phyloP scores from a whole-genome alignment of 2,329 filamentous ascomycete species.

The Colletotrichum sp. region DNA sequence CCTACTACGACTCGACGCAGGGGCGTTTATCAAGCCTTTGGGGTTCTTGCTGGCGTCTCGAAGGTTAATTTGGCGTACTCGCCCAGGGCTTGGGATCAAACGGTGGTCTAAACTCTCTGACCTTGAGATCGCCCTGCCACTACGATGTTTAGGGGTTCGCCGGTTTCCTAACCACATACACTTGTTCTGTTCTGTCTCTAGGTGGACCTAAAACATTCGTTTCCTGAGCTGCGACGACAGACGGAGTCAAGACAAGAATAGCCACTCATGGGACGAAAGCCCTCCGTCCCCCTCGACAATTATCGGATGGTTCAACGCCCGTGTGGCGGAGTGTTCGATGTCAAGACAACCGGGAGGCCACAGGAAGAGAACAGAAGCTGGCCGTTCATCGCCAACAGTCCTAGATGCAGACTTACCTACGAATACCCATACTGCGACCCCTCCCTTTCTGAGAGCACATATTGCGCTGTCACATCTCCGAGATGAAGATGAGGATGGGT shows the following conservation, averaged over 20 bases:
- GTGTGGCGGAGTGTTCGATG: not conserved
- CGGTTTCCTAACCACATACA: slow-evolving; percentile 3
- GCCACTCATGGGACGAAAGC: slow-evolving; percentile 13
- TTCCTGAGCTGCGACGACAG: not conserved
- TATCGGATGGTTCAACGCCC: not conserved
- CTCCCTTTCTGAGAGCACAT: not conserved
- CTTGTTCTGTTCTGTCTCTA: not conserved
- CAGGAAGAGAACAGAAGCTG: not conserved
- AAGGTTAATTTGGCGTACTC: slow-evolving; percentile 5
- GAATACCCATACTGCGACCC: not conserved
- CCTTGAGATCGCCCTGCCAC: not conserved
- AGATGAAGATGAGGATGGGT: not conserved
- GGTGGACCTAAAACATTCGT: not conserved
- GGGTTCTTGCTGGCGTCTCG: slow-evolving; percentile 9
- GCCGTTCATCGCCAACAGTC: not conserved
- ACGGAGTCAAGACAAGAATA: slow-evolving; percentile 10
- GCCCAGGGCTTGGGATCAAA: slow-evolving; percentile 14
- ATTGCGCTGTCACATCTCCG: not conserved
- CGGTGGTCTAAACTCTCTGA: slow-evolving; percentile 14
- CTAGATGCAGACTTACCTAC: not conserved
- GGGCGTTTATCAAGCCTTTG: not conserved
- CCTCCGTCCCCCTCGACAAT: not conserved
- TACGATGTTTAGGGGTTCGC: slow-evolving; percentile 9
- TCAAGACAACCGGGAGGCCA: not conserved
- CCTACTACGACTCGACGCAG: not conserved